Evolutionary conservation across 805 yeast species (phyloP).

Genomic region (Saccharomycopsis malanga): DNA sequence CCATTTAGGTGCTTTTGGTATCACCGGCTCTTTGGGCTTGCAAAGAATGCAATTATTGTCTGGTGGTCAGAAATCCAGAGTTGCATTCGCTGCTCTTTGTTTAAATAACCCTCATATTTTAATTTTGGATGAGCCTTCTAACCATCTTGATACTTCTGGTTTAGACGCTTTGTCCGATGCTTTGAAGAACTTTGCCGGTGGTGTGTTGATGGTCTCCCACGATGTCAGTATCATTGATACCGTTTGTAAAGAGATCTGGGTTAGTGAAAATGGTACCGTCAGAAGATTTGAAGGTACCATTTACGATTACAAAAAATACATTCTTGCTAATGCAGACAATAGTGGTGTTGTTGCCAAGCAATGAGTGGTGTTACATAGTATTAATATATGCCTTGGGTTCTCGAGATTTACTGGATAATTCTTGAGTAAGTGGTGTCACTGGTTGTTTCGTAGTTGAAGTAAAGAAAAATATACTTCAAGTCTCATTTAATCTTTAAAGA

Average conservation of each 20-base stretch:
- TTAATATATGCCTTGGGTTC: too few species aligned
- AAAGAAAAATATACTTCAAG: too few species aligned
- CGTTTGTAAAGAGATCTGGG: conserved; percentile 94
- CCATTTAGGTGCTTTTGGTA: conserved; percentile 94
- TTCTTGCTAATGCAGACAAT: conserved; percentile 65
- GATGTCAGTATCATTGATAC: conserved; percentile 86
- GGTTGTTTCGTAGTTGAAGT: too few species aligned
- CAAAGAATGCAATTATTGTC: conserved; percentile 85
- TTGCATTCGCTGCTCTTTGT: conserved; percentile 94
- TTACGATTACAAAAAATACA: conserved; percentile 83
- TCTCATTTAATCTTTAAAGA: too few species aligned
- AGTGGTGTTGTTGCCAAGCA: conserved; percentile 91
- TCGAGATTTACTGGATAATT: background rate
- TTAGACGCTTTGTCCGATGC: conserved; percentile 93
- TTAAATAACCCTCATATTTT: conserved; percentile 84
- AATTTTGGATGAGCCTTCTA: conserved; percentile 94
- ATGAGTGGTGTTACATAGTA: conserved; percentile 27
- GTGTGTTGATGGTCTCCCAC: conserved; percentile 95
- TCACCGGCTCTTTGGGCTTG: conserved; percentile 87
- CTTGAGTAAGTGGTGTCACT: too few species aligned
- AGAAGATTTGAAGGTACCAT: conserved; percentile 74
- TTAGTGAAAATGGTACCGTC: conserved; percentile 80
- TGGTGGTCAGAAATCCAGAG: conserved; percentile 98
- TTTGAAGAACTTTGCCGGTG: conserved; percentile 81
- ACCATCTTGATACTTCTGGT: conserved; percentile 97